Base-by-base conservation (phyloP, 495 filamentous ascomycete species). In the Mytilinidion resinicola region DNA sequence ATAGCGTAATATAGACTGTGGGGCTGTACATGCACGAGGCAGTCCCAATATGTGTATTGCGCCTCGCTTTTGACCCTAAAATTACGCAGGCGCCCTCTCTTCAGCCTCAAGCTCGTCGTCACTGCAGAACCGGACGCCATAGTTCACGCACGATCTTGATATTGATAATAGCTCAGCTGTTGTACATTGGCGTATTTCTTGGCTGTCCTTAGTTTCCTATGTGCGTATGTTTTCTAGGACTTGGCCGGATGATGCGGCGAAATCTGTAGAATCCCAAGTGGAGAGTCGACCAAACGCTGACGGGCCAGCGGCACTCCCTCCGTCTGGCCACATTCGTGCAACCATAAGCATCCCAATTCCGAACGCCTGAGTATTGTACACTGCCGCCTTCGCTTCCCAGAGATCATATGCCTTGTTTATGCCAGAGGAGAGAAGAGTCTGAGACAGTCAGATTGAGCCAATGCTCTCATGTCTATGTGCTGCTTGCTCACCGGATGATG, bases 401-500 rank as follows among this genome's bases (percentile, higher is more conserved):
- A 17, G 2, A 19, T 51, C 47, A 35, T 30, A 35, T 39, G 37
- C 42, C n/a, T 30, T 44, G 12, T 57, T 46, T 65, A 70, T 35
- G 69, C 71, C 43, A 74, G 67, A 43, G 72, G 72, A 54, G 72
- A 74, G 62, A 74, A 70, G 53, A 74, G 64, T 48, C 72, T 74
- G 44, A 19, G 5, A 30, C 6, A 14, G 49, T 53, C 30, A 60
- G 51, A 30, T 6, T 30, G 25, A 30, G 25, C 25, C 25, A 30
- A 30, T 30, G 6, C 25, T 30, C 25, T 30, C 25, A 3, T 30
- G 25, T 30, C 25, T 3, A 6, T 6, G 25, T 30, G 25, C 2
- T 30, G 25, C 14, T 5, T 5, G 7, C 56, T 46, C 10, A 96
- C 92, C 90, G 85, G 77, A 98, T 95, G 67, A 97, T 72, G n/a